These are phyloP conservation scores for Umbelopsis sp. DNA, from an alignment of 371 early-diverging fungal genomes.

Conservation along the genomic window DNA sequence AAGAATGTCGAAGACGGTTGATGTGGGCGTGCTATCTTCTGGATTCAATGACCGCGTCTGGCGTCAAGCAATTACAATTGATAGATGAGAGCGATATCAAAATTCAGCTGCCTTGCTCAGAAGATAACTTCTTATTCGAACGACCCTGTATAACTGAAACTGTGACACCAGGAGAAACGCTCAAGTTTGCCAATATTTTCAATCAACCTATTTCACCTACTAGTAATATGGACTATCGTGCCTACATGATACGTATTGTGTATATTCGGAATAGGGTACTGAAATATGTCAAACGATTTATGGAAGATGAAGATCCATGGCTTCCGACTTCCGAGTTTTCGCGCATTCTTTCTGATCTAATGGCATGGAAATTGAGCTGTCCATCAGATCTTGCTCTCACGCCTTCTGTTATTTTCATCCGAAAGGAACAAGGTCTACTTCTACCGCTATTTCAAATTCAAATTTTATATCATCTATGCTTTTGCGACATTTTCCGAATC, in stretches of 20 bases:
- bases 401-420: constrained; percentile 11
- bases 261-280: constrained; percentile 4
- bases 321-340: constrained; percentile 12
- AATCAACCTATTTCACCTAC: constrained; percentile 5
- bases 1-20: constrained; percentile 17
- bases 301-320: constrained; percentile 18
- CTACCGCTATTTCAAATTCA: constrained; percentile 3
- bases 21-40: constrained; percentile 17
- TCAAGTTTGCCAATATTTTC: constrained; percentile 15
- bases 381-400: neutral
- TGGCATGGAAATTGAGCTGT: neutral
- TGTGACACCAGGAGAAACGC: neutral
- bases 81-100: constrained; percentile 17
- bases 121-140: constrained; percentile 15
- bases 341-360: neutral
- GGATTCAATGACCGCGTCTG: neutral
- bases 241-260: constrained; percentile 4
- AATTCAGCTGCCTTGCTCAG: constrained; percentile 15
- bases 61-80: constrained; percentile 9
- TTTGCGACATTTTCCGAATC: constrained; percentile 15
- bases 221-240: constrained; percentile 19
- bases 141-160: constrained; percentile 18
- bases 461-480: constrained; percentile 13
- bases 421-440: constrained; percentile 13
- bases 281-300: constrained; percentile 16